Evolutionary conservation across 2,329 filamentous ascomycete genomes (phyloP).

Genomic region (Claviceps paspali): DNA sequence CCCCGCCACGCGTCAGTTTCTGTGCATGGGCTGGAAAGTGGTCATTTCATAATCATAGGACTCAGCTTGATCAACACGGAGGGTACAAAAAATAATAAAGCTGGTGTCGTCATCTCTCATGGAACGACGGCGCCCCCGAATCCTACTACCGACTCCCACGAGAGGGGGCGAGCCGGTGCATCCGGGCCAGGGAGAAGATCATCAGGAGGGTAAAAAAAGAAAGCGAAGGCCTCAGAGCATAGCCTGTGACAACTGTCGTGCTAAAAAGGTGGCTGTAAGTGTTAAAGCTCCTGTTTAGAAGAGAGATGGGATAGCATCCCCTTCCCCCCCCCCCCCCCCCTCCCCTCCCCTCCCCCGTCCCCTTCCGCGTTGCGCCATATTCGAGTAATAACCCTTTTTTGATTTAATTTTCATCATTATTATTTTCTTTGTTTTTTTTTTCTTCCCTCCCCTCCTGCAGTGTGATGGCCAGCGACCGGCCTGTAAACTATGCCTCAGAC

Average conservation of each 20-base stretch:
- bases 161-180: background rate
- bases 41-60: too few relatives aligned
- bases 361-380: too few relatives aligned
- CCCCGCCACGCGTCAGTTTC: too few relatives aligned
- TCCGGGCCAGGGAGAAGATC: background rate
- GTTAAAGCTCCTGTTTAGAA: background rate
- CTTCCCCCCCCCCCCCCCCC: too few relatives aligned
- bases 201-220: background rate
- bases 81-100: too few relatives aligned
- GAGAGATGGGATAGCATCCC: too few relatives aligned
- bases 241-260: background rate
- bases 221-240: background rate
- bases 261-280: constrained; percentile 1
- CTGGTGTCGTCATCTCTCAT: background rate
- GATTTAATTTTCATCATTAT: too few relatives aligned
- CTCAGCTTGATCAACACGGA: too few relatives aligned
- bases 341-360: too few relatives aligned
- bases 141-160: background rate
- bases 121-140: background rate
- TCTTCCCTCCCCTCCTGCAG: background rate
- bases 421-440: too few relatives aligned
- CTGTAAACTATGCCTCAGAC: background rate
- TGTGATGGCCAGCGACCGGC: background rate
- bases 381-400: background rate
- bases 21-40: too few relatives aligned